phyloP scores from a whole-genome alignment of 768 basidiomycete genomes.

The Hypholoma sublateritium region DNA sequence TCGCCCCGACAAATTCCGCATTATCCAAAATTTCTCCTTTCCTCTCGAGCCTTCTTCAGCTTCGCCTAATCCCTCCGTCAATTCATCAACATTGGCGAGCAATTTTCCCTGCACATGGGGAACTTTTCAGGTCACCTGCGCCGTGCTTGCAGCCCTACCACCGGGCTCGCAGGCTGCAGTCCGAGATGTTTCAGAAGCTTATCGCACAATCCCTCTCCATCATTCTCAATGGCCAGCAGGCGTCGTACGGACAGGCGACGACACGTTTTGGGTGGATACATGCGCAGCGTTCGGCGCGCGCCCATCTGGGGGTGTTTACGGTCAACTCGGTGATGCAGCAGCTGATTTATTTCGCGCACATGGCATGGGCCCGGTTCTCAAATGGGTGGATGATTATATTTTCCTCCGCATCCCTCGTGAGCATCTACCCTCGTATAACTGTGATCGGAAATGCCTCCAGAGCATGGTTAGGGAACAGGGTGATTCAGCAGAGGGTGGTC shows the following conservation, averaged over 20 bases:
- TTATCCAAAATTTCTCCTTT: constrained; percentile 35
- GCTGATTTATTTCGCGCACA: constrained; percentile 18
- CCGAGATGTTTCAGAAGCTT: constrained; percentile 39
- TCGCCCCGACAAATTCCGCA: constrained; percentile 24
- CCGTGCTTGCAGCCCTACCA: constrained; percentile 29
- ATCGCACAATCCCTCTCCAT: constrained; percentile 30
- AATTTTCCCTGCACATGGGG: constrained; percentile 43
- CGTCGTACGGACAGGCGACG: constrained; percentile 21
- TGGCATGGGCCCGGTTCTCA: constrained; percentile 28
- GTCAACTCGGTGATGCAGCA: constrained; percentile 20
- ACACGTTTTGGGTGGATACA: constrained; percentile 25
- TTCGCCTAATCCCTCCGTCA: constrained; percentile 22
- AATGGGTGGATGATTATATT: constrained; percentile 33
- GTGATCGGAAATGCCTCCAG: background rate
- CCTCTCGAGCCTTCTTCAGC: constrained; percentile 12
- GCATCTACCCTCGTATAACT: constrained; percentile 24
- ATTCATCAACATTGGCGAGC: constrained; percentile 24
- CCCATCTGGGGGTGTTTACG: constrained; percentile 22
- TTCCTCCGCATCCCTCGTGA: constrained; percentile 23
- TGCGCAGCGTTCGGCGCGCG: constrained; percentile 20
- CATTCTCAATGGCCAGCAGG: constrained; percentile 36
- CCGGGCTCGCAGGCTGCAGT: constrained; percentile 34
- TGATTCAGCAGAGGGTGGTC: background rate
- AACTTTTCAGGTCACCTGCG: constrained; percentile 31
- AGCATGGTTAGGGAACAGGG: background rate